Base-by-base conservation (phyloP, 1,284 basidiomycete genomes). In the Agaricales sp. region DNA sequence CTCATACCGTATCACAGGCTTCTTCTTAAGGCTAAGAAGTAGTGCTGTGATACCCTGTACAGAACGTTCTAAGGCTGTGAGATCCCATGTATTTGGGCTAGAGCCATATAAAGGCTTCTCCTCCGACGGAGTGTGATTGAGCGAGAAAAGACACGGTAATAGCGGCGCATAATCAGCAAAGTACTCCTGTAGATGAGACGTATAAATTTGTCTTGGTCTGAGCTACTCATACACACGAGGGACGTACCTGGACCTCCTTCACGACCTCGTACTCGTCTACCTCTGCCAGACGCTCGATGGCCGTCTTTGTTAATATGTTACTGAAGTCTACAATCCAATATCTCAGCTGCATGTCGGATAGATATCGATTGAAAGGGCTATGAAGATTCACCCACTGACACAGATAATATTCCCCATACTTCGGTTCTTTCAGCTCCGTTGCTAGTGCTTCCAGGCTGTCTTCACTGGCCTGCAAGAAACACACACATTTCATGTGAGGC, bases 191-290 rank as follows among this genome's bases (percentile, higher is more conserved):
- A 45, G 35, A 41, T 21, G 51, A 39, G n/a, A n/a, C n/a, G 20
- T 23, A 26, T 35, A 44, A 22, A 47, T 24, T 39, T 53, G n/a
- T n/a, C n/a, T n/a, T n/a, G n/a, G n/a, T n/a, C 30, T 55, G 49
- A 45, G 22, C 39, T 22, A 49, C 39, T 21, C 39, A n/a, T n/a
- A n/a, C n/a, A n/a, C n/a, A n/a, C n/a, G n/a, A n/a, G 39, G 3
- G 11, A 61, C 76, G 54, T 58, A 93, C 92, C 76, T 97, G 94
- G 1, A 99, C 89, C 71, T 99, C 95, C 54, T 85, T 81, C 21
- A 99, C 95, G 13, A 97, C 87, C 64, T 98, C 94, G 56, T 92
- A 92, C 65, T 96, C 91, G 63, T 99, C 96, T 19, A 87, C 91
- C 58, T 92, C 88, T 0, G 96, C 96, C 49, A 99, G 75, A 11